phyloP scores from a whole-genome alignment of 2,329 filamentous ascomycete genomes.

The Drechslerella stenobrocha region DNA sequence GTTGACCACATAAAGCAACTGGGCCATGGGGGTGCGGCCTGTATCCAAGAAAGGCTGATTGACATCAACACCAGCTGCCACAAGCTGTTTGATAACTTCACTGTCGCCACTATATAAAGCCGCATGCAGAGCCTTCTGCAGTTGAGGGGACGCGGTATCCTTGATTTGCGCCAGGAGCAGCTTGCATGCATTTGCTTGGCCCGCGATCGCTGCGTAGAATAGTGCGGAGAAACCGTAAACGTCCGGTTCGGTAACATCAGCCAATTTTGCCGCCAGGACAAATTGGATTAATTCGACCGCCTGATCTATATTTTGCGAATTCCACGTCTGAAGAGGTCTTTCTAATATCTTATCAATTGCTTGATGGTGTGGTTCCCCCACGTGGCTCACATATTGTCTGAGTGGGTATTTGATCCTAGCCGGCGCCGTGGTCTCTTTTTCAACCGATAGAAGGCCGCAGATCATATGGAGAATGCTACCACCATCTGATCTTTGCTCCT shows the following conservation, averaged over 20 bases:
- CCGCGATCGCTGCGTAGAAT: slow-evolving; percentile 10
- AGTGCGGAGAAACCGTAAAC: slow-evolving; percentile 3
- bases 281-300: background rate
- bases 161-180: background rate
- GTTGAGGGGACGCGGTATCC: background rate
- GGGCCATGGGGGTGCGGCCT: background rate
- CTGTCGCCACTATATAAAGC: slow-evolving; percentile 15
- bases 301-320: background rate
- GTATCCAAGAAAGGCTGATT: slow-evolving; percentile 7
- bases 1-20: background rate
- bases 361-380: background rate
- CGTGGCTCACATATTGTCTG: slow-evolving; percentile 1
- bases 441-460: slow-evolving; percentile 1
- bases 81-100: slow-evolving; percentile 8
- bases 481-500: background rate
- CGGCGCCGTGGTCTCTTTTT: background rate
- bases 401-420: background rate
- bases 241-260: background rate
- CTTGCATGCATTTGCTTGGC: background rate
- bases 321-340: background rate
- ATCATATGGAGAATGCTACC: slow-evolving; percentile 12
- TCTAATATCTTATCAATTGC: background rate
- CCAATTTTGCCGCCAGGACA: background rate
- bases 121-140: slow-evolving; percentile 9
- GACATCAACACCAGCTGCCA: background rate